Percentiles rank a stretch among this genome's conserved stretches.
Evolutionary conservation across 306 rosid species (phyloP).

Genomic region (Dryas alaskensis): DNA sequence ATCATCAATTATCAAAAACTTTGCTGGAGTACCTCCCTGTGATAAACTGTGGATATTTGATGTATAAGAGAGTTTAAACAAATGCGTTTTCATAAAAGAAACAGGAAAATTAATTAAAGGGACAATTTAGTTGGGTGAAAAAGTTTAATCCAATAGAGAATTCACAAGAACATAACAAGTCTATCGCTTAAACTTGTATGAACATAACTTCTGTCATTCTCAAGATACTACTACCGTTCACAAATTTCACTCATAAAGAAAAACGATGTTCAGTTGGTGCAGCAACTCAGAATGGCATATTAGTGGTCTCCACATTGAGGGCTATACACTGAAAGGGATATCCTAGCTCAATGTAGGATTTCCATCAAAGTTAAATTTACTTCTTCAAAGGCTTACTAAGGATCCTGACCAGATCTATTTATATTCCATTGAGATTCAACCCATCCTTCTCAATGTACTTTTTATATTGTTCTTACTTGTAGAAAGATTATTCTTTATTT

Average conservation of each 20-base stretch:
- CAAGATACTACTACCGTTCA: neutral
- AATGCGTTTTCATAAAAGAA: neutral
- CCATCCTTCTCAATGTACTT: neutral
- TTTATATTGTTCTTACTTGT: neutral
- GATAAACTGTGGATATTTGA: slow-evolving; percentile 31
- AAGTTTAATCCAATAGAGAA: neutral
- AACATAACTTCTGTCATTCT: neutral
- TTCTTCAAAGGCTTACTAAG: neutral
- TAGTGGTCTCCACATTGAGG: neutral
- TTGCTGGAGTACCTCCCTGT: slow-evolving; percentile 45
- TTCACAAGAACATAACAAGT: neutral
- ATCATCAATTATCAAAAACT: slow-evolving; percentile 40
- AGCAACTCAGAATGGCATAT: neutral
- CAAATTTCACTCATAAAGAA: neutral
- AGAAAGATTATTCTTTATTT: neutral
- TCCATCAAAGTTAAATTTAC: neutral
- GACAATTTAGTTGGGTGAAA: neutral
- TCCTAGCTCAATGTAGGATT: neutral
- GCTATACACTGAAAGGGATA: neutral
- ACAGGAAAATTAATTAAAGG: neutral
- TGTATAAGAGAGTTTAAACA: neutral
- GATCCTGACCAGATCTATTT: neutral
- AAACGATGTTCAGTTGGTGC: neutral
- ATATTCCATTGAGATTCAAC: neutral
- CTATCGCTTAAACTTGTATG: neutral